A percentile compares a stretch with the other conserved stretches of the same genome.
Conservation (phyloP, 73 alveolate species). For the Paramecium sexaurelia region DNA sequence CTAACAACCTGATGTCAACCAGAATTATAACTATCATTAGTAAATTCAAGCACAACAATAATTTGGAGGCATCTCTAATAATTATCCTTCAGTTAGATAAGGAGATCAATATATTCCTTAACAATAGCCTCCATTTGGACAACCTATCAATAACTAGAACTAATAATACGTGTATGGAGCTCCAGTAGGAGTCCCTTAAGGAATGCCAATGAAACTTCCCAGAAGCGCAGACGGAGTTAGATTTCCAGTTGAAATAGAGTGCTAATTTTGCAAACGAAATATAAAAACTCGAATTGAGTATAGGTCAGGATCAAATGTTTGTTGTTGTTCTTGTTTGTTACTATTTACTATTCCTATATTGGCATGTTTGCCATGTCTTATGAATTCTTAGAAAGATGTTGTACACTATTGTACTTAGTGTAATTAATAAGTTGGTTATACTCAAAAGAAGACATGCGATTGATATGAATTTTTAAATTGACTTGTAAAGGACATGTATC, state of each 20-base stretch:
- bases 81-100: too few relatives aligned
- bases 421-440: not conserved
- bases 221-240: constrained; percentile 43
- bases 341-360: not conserved
- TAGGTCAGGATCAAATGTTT: not conserved
- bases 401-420: not conserved
- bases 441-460: not conserved
- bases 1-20: not conserved
- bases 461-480: not conserved
- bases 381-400: not conserved
- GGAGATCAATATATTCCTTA: too few relatives aligned
- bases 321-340: not conserved
- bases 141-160: not conserved
- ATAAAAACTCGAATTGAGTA: not conserved
- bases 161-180: too few relatives aligned
- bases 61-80: too few relatives aligned
- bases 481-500: not conserved
- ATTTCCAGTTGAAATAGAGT: constrained; percentile 6
- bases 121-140: not conserved
- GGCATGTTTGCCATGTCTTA: not conserved
- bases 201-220: not conserved
- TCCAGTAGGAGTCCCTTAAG: too few relatives aligned
- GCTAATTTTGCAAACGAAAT: not conserved
- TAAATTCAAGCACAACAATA: too few relatives aligned
- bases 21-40: too few relatives aligned